Evolutionary conservation across 163 green algal genomes (phyloP).

Genomic region (Scenedesmus sp.): DNA sequence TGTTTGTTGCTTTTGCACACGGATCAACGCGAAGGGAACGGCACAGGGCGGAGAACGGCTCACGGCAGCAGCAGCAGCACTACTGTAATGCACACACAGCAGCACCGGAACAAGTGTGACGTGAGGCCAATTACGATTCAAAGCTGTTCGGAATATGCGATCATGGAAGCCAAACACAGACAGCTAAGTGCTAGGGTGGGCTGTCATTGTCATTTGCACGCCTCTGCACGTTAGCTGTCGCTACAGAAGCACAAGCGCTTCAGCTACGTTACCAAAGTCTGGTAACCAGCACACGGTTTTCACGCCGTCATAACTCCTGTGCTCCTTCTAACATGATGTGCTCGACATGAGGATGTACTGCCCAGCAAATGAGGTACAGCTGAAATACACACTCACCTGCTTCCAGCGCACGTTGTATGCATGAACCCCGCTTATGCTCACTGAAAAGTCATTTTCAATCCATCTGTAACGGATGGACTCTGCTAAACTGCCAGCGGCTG

Average conservation of each 20-base stretch:
- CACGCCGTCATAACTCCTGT: neutral
- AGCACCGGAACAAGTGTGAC: neutral
- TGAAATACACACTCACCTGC: neutral
- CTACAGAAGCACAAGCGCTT: neutral
- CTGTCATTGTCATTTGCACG: neutral
- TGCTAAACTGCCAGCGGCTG: too few relatives aligned
- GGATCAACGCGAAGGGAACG: neutral
- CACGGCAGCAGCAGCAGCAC: slow-evolving; percentile 8
- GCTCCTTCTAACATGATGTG: neutral
- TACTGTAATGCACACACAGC: neutral
- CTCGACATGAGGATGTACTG: neutral
- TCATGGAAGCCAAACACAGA: neutral
- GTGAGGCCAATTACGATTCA: too few relatives aligned
- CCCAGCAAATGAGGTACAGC: neutral
- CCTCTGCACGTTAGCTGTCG: neutral
- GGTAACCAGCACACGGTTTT: too few relatives aligned
- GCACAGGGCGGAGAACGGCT: neutral
- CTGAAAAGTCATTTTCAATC: neutral
- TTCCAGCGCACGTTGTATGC: neutral
- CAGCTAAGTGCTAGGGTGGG: neutral
- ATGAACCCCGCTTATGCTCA: neutral
- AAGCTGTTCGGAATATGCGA: neutral
- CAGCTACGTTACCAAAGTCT: neutral
- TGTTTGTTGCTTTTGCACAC: neutral
- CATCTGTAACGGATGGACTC: too few relatives aligned